Base-by-base conservation (phyloP, 2,329 filamentous ascomycete genomes). In the Epichloe sp. region DNA sequence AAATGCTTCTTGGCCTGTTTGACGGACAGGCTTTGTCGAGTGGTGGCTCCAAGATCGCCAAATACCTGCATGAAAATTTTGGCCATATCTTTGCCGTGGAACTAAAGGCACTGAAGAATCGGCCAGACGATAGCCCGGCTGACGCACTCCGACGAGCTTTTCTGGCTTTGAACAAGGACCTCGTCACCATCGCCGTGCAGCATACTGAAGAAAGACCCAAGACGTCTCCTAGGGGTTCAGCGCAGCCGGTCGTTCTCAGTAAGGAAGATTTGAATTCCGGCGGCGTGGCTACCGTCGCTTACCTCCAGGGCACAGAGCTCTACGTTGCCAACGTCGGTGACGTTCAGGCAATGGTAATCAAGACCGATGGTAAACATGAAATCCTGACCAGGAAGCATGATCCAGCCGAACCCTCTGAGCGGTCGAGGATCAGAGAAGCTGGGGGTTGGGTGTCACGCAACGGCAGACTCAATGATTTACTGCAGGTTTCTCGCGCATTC, bases 241-340 rank as follows among this genome's bases (percentile, higher is more conserved):
- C 80, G 42, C 76, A 84, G 26, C 79, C 86, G 12, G 83, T 90
- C 47, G 80, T 91, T 44, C 78, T 98, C 40, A 89, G 82, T 49
- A 86, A 90, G 53, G 89, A 96, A 58, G 93, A 98, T 63, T 76
- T 96, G 44, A 85, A 85, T 57, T 91, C 89, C 15, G 93, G 93
- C 41, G 88, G 88, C 53, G 89, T 95, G 44, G 93, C 91, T 2
- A 96, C 93, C 0, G 86, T 97, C 3, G 76, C 93, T 49, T 98
- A 95, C 61, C 72, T 98, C 35, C 85, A 90, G 59, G 85, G 86
- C 58, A 90, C 88, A 68, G 88, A 97, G 59, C 77, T 98, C 3
- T 96, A 87, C 62, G 84, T 97, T 50, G 93, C 90, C 55, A 98
- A 98, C 60, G 87, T 98, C 21, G 93, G 93, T 49, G 89, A 98